A percentile compares a stretch with the other conserved stretches of the same genome.
Evolutionary conservation across 2,329 filamentous ascomycete genomes (phyloP).

Genomic region (Aspergillus eucalypticola): DNA sequence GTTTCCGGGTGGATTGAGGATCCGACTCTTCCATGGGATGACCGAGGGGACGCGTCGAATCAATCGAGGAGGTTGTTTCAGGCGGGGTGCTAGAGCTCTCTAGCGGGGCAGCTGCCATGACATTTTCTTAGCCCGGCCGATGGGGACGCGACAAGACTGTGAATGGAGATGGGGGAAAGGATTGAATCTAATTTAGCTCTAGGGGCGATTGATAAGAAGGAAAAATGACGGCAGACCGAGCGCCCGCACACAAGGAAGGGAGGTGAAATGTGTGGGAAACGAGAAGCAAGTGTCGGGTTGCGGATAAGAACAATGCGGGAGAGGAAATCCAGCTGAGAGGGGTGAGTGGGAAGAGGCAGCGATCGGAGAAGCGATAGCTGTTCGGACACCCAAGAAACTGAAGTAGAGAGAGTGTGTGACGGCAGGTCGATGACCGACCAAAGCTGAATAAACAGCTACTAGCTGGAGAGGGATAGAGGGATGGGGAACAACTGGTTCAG

Average conservation of each 20-base stretch:
- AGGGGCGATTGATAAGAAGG: background rate
- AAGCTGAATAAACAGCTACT: background rate
- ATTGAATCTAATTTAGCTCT: background rate
- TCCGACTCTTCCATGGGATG: slow-evolving; percentile 45
- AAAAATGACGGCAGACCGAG: background rate
- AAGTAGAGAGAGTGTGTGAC: too few relatives aligned
- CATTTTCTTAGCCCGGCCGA: slow-evolving; percentile 36
- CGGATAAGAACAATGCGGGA: slow-evolving; percentile 2
- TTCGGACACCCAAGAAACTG: background rate
- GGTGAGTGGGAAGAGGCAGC: background rate
- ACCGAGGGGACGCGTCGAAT: slow-evolving; percentile 31
- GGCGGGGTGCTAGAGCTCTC: slow-evolving; percentile 46
- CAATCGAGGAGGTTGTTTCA: slow-evolving; percentile 31
- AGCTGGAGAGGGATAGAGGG: background rate
- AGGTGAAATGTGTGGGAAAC: background rate
- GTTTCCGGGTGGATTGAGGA: slow-evolving; percentile 46
- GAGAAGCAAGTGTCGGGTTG: background rate
- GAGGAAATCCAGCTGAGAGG: background rate
- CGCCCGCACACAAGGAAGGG: background rate
- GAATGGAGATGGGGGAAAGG: background rate
- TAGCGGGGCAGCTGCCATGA: slow-evolving; percentile 49
- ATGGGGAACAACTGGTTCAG: background rate
- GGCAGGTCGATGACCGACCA: background rate
- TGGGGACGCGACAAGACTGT: background rate
- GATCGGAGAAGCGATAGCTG: background rate